These are phyloP conservation scores for Allomyces macrogynus DNA, from an alignment of 192 early-diverging fungal species.

Conservation along the genomic window DNA sequence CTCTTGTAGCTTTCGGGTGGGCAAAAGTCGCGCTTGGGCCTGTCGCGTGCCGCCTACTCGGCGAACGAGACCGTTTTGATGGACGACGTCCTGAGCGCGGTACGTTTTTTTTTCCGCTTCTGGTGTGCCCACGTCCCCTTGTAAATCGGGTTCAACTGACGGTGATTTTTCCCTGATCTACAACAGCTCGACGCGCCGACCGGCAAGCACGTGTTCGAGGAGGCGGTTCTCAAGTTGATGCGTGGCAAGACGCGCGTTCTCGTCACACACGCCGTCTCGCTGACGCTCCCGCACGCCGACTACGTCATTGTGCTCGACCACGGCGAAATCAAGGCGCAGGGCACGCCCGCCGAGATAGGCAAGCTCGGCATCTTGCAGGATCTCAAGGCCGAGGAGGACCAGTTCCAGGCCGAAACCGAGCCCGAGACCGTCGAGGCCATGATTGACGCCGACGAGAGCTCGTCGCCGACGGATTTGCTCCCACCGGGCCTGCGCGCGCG, in stretches of 20 bases:
- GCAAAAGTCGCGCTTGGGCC: slow-evolving; percentile 66
- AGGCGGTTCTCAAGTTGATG: slow-evolving; percentile 40
- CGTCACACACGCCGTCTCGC: slow-evolving; percentile 9
- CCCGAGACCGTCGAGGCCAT: neutral
- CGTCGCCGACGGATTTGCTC: neutral
- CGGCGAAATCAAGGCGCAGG: slow-evolving; percentile 22
- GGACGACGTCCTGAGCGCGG: slow-evolving; percentile 56
- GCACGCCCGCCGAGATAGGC: slow-evolving; percentile 8
- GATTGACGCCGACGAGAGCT: slow-evolving; percentile 11
- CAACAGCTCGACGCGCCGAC: slow-evolving; percentile 65
- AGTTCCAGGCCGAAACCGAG: neutral
- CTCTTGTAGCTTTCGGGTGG: slow-evolving; percentile 44
- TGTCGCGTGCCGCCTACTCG: slow-evolving; percentile 72
- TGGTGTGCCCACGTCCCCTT: slow-evolving; percentile 10
- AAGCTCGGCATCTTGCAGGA: neutral
- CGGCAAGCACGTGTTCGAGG: slow-evolving; percentile 56
- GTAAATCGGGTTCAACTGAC: too few species aligned
- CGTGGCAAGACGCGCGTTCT: neutral
- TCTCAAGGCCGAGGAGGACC: neutral
- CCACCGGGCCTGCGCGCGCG: neutral
- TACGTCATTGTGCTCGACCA: slow-evolving; percentile 17
- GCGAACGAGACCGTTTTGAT: slow-evolving; percentile 39
- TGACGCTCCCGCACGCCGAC: slow-evolving; percentile 19
- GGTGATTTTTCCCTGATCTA: too few species aligned
- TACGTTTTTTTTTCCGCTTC: slow-evolving; percentile 33